These are phyloP conservation scores for Xylariaceae sp. DNA, from an alignment of 2,329 filamentous ascomycete species.

Conservation along the genomic window DNA sequence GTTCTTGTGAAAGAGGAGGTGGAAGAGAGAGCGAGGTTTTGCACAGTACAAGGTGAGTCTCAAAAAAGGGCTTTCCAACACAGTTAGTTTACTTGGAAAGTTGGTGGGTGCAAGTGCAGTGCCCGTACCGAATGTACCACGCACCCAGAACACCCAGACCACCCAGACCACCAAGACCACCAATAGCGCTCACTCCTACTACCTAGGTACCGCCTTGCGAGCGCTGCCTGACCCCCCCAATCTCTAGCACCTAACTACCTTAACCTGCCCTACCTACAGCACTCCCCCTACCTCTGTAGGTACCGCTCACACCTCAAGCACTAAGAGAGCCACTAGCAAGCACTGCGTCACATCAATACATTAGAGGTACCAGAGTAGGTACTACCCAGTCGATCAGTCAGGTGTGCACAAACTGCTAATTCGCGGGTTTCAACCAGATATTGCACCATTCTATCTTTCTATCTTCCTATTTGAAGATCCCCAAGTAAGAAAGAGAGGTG, in stretches of 20 bases:
- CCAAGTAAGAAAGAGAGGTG: too few species aligned
- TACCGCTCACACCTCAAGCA: conserved; percentile 6
- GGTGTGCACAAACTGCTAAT: conserved; percentile 20
- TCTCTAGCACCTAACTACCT: conserved; percentile 12
- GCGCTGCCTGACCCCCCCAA: conserved; percentile 5
- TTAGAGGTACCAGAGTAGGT: conserved; percentile 7
- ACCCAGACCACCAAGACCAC: neutral
- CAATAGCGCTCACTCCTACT: neutral
- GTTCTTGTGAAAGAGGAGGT: conserved; percentile 43
- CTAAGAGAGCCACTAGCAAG: conserved; percentile 20
- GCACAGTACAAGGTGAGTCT: conserved; percentile 38
- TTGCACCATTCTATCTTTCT: too few species aligned
- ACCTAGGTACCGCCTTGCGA: neutral
- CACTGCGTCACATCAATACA: conserved; percentile 10
- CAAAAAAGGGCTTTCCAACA: conserved; percentile 41
- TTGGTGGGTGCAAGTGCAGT: conserved; percentile 29
- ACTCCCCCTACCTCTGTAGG: conserved; percentile 17
- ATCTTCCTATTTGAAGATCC: neutral
- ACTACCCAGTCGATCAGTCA: too few species aligned
- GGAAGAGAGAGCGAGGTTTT: conserved; percentile 45
- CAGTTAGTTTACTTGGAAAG: conserved; percentile 30
- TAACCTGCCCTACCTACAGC: conserved; percentile 19
- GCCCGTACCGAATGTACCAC: conserved; percentile 32
- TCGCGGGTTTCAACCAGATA: conserved; percentile 14
- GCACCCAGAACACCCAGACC: neutral